Evolutionary conservation across 805 yeast species (phyloP).

Genomic region (Pichia nanzhaoensis): DNA sequence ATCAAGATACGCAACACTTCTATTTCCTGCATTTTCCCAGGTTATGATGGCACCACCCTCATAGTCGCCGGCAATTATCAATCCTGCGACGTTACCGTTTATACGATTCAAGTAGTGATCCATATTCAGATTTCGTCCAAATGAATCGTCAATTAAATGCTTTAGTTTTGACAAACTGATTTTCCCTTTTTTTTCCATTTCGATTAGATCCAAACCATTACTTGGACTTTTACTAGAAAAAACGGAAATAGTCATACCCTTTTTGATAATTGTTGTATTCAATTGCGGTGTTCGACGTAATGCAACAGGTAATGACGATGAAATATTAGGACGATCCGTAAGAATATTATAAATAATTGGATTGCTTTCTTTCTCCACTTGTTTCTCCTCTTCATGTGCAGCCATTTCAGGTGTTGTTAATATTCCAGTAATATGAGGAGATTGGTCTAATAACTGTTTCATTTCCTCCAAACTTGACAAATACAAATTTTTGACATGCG

Average conservation of each 20-base stretch:
- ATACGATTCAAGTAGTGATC: conserved; percentile 64
- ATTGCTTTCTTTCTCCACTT: conserved; percentile 54
- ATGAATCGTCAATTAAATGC: conserved; percentile 68
- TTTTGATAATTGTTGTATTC: conserved; percentile 72
- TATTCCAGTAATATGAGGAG: conserved; percentile 62
- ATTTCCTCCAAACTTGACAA: conserved; percentile 60
- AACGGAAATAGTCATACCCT: conserved; percentile 58
- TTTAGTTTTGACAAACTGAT: conserved; percentile 55
- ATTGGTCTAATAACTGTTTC: conserved; percentile 44
- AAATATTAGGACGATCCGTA: conserved; percentile 85
- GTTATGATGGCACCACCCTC: conserved; percentile 94
- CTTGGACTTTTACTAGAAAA: conserved; percentile 27
- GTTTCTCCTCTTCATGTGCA: conserved; percentile 53
- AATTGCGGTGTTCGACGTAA: conserved; percentile 50
- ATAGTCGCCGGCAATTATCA: conserved; percentile 87
- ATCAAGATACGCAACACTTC: conserved; percentile 70
- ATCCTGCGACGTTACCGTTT: conserved; percentile 58
- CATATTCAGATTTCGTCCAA: conserved; percentile 59
- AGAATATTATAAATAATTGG: conserved; percentile 86
- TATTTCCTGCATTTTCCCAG: conserved; percentile 32
- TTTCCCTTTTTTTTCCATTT: conserved; percentile 30
- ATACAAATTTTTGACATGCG: conserved; percentile 46
- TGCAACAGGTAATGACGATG: conserved; percentile 80
- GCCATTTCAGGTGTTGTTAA: conserved; percentile 81
- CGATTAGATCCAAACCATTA: conserved; percentile 35